Evolutionary conservation across 1,139 yeast species (phyloP), one percentile per base, ranked within the genome.

Genomic region (Ashbya aceris): DNA sequence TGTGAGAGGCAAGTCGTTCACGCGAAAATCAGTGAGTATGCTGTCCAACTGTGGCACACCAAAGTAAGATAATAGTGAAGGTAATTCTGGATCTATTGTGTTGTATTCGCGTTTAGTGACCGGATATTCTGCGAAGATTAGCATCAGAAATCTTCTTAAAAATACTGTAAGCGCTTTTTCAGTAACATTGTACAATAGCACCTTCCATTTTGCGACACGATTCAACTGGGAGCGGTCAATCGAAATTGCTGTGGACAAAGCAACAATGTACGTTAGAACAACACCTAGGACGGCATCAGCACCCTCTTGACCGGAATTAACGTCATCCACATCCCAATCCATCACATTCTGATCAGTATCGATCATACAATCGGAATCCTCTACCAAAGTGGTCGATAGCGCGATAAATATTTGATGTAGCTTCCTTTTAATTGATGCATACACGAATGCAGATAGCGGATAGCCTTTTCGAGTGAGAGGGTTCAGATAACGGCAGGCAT

Each of bases 391-490:
- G 11, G 29, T 34, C 7, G 29, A 27, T 23, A 34, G 11, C 17
- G 37, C 37, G 11, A 34, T 20, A 26, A 53, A 39, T 33, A 45
- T 48, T 36, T 55, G 55, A 12, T 49, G 48, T 8, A 55, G 17
- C 26, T 49, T 42, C 30, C 48, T 40, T 38, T 50, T 47, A 7
- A 51, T 27, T 7, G 48, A 20, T 14, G 43, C 43, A 13, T 46
- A 13, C 8, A 37, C 10, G 10, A 37, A 14, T 4, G 34, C n/a
- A 5, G 12, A 8, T n/a, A 30, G 13, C 4, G 11, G 10, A 8
- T n/a, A n/a, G 4, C 27, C 27, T 5, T 37, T 30, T 27, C 35
- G 13, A 7, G 37, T 14, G 2, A 26, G 4, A 7, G 40, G 40
- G 11, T 37, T 17, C 14, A 37, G 12, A 27, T 30, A 37, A 10